Evolutionary conservation across 164 flowering plant genomes (phyloP).

Genomic region (Houttuynia cordata): DNA sequence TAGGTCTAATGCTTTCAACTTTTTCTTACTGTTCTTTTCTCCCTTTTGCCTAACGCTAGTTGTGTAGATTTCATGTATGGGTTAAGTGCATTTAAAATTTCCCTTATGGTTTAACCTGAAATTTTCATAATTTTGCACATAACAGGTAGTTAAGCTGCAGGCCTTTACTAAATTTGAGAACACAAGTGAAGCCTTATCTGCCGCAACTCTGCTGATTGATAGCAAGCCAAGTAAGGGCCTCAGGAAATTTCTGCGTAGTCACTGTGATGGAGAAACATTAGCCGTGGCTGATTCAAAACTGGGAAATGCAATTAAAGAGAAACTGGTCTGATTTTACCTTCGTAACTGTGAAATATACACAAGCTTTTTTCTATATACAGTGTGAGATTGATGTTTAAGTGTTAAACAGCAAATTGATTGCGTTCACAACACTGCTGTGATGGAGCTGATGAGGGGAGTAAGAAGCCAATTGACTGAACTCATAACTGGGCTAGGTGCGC

Average conservation of each 20-base stretch:
- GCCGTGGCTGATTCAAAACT: conserved; percentile 89
- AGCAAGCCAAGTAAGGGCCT: conserved; percentile 76
- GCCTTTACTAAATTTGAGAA: conserved; percentile 91
- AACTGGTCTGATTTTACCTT: conserved; percentile 33
- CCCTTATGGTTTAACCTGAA: not conserved
- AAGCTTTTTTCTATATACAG: not conserved
- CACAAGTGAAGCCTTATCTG: conserved; percentile 66
- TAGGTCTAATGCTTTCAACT: too few relatives aligned
- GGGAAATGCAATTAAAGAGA: conserved; percentile 74
- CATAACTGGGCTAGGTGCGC: conserved; percentile 68
- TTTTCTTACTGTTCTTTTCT: too few relatives aligned
- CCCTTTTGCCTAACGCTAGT: too few relatives aligned
- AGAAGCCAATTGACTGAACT: conserved; percentile 81
- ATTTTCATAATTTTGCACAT: not conserved
- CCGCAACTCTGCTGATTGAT: conserved; percentile 61
- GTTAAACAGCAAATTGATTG: conserved; percentile 55
- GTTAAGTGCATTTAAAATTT: too few relatives aligned
- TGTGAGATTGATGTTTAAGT: not conserved
- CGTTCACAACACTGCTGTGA: conserved; percentile 64
- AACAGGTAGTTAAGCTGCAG: conserved; percentile 76
- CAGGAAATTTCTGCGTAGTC: conserved; percentile 69
- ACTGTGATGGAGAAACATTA: conserved; percentile 69
- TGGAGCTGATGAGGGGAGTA: conserved; percentile 94
- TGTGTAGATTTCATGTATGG: too few relatives aligned
- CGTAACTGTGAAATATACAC: not conserved